A percentile compares a stretch with the other conserved stretches of the same genome.
Conservation (phyloP, 2,329 filamentous ascomycete genomes). For the Pseudocercospora macadamiae region DNA sequence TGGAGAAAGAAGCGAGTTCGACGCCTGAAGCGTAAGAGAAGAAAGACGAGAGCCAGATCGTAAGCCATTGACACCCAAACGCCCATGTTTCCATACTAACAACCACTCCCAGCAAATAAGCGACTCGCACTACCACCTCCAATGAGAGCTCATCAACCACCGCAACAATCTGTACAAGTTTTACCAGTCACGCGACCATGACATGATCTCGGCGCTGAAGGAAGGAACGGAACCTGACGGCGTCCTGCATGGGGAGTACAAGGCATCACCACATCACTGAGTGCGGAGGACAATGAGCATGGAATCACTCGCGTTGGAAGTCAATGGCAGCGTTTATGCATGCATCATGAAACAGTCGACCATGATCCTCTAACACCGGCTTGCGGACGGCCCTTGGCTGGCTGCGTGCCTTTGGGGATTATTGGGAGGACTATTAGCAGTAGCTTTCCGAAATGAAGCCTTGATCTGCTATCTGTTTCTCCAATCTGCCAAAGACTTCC, state of each 20-base stretch:
- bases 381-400: slow-evolving; percentile 11
- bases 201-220: slow-evolving; percentile 37
- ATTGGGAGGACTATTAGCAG: slow-evolving; percentile 18
- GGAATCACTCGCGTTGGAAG: slow-evolving; percentile 25
- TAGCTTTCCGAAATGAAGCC: slow-evolving; percentile 26
- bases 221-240: slow-evolving; percentile 40
- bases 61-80: slow-evolving; percentile 56
- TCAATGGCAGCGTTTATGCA: slow-evolving; percentile 11
- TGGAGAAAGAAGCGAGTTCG: slow-evolving; percentile 99
- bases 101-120: slow-evolving; percentile 46
- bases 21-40: slow-evolving; percentile 99
- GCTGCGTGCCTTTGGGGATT: slow-evolving; percentile 33
- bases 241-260: slow-evolving; percentile 27
- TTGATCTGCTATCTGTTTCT: slow-evolving; percentile 18
- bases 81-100: slow-evolving; percentile 1
- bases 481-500: background rate
- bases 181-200: slow-evolving; percentile 37
- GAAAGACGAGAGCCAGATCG: slow-evolving; percentile 99
- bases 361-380: slow-evolving; percentile 36
- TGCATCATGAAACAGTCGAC: slow-evolving; percentile 20
- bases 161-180: slow-evolving; percentile 26
- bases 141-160: slow-evolving; percentile 30
- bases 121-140: slow-evolving; percentile 44
- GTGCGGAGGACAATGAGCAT: slow-evolving; percentile 24
- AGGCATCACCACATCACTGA: slow-evolving; percentile 23